Base-by-base conservation (phyloP, 208 protist genomes). In the Ichthyophonus hoferi region DNA sequence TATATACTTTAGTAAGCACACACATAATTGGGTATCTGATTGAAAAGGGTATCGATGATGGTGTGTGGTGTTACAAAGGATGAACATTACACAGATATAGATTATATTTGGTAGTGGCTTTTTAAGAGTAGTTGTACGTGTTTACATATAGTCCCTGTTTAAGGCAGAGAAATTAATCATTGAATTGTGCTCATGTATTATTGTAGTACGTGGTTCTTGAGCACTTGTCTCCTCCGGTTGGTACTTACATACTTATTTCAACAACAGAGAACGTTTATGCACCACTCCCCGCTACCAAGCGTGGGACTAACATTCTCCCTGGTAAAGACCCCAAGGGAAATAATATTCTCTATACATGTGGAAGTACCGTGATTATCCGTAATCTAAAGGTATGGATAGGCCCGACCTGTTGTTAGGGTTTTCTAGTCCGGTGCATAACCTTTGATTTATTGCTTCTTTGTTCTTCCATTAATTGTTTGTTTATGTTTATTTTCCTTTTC, bases 281-380 rank as follows among this genome's bases (percentile, higher is more conserved):
- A 39, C 79, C 93, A 50, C 79, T 94, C 39, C 94, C 94, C 37
- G 42, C 67, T 1, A 93, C 90, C 1, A 91, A 86, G 34, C 88
- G 94, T 43, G 94, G 94, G 67, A 79, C 88, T 43, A 88, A 94
- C 84, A 87, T 94, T 3, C 79, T 93, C 35, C 42, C 95, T 7
- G 86, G 91, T 67, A 87, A 40, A 17, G 91, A 94, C 77, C 93
- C 93, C 76, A 94, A 95, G 79, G 88, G 81, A 41, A 90, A 93
- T 33, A 94, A 93, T 42, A 82, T 96, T 17, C 2, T 96, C 1
- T 96, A 96, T 89, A 78, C 88, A 17, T 86, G 78, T 37, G 93
- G 93, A 43, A 91, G 89, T 34, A 85, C 90, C 12, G 91, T 96
- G 38, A 41, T 96, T 58, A 95, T 95, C 79, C 90, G 92, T 40